Evolutionary conservation across 495 filamentous ascomycete genomes (phyloP), one percentile per base, ranked within the genome.

Genomic region (Tuber microsphaerosporum): DNA sequence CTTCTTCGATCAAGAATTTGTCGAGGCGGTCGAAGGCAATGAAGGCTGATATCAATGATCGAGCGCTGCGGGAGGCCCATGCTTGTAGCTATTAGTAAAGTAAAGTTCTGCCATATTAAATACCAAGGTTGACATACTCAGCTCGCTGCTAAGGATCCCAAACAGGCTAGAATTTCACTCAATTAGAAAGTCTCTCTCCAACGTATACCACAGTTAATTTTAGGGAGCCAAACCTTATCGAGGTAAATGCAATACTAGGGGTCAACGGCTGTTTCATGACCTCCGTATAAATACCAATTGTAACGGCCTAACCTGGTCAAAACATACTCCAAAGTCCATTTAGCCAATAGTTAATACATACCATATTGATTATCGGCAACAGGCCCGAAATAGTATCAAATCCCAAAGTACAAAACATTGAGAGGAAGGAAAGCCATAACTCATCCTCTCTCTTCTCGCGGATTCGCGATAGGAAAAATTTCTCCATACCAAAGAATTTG

Each of bases 271-370:
- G 73, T 26, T 77, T 74, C 80, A 82, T 81, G 9, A 82, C 74
- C 43, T 82, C 81, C 0, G 80, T 82, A 39, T 76, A 82, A 14
- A 82, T 74, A 2, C 80, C 80, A 71, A 82, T 82, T 0, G 80
- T 82, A 26, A 82, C 76, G 44, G 82, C 20, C 83, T 93, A 91
- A 20, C 74, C 48, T 76, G 51, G 72, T 84, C 79, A 45, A 85
- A 85, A 8, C 85, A 85, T 2, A 86, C 79, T 7, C 88, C 88
- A 78, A 89, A 87, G 26, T 88, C 71, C 61, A 89, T 86, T 76
- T 89, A 56, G 10, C 51, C 51, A 26, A 70, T n/a, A 68, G 10
- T n/a, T 1, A 26, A 20, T 70, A 70, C 73, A 43, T 19, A 48
- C 69, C 46, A 78, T 74, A 70, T 61, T 71, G 48, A 71, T 70